phyloP scores from a whole-genome alignment of 306 rosid species.

The Dalbergia oliveri region DNA sequence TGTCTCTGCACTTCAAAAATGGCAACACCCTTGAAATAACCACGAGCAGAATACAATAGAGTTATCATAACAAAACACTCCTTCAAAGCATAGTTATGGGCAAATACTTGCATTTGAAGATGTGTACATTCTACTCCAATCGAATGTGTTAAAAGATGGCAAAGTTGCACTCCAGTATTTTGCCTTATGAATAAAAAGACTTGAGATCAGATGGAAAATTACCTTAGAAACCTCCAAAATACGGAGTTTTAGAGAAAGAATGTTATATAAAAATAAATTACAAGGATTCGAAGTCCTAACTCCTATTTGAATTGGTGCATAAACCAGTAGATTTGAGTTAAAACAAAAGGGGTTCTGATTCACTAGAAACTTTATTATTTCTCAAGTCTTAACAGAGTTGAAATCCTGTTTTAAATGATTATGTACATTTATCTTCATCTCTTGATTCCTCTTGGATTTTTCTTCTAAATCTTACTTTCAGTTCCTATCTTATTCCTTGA shows the following conservation, averaged over 20 bases:
- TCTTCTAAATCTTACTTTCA: too few species aligned
- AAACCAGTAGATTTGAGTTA: conserved; percentile 20
- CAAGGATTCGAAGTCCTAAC: not conserved
- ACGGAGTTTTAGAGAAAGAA: conserved; percentile 20
- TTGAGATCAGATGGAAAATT: not conserved
- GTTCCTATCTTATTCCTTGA: too few species aligned
- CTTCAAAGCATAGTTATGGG: not conserved
- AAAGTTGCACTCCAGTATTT: not conserved
- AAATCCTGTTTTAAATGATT: conserved; percentile 15
- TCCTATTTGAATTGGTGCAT: conserved; percentile 22
- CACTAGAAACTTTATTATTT: too few species aligned
- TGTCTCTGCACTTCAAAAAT: conserved; percentile 14
- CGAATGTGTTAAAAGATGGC: not conserved
- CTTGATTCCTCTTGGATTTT: too few species aligned
- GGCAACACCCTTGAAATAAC: conserved; percentile 25
- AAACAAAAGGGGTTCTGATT: conserved; percentile 2
- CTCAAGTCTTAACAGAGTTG: not conserved
- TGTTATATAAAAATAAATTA: conserved; percentile 1
- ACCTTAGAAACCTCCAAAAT: too few species aligned
- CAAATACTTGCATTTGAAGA: not conserved
- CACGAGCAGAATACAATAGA: conserved; percentile 7
- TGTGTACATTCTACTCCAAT: conserved; percentile 1
- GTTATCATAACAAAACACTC: not conserved
- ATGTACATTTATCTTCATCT: too few species aligned
- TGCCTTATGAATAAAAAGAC: not conserved